Conservation (phyloP, 805 yeast species). For the Blastobotrys attinorum region DNA sequence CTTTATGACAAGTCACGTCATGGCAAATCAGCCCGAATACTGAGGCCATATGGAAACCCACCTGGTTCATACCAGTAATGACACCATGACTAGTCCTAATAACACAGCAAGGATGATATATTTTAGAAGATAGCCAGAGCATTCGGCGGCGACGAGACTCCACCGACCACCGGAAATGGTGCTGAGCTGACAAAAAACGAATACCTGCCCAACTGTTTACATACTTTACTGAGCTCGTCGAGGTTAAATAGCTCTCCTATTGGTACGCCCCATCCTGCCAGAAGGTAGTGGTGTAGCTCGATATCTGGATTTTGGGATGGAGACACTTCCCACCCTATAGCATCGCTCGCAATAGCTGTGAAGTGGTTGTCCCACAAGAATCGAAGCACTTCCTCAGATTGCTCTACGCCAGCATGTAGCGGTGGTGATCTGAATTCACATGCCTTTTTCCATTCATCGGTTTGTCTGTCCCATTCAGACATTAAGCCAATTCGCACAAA, state of each 20-base stretch:
- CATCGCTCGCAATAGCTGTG: slow-evolving; percentile 26
- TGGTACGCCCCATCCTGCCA: slow-evolving; percentile 31
- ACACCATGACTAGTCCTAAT: too few relatives aligned
- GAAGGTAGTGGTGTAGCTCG: slow-evolving; percentile 12
- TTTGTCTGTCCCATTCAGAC: slow-evolving; percentile 20
- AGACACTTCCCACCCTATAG: slow-evolving; percentile 24
- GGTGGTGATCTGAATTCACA: slow-evolving; percentile 11
- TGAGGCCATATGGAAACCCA: too few relatives aligned
- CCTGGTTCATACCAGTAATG: too few relatives aligned
- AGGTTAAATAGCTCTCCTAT: slow-evolving; percentile 31
- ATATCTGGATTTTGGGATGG: slow-evolving; percentile 14
- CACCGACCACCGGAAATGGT: slow-evolving; percentile 30
- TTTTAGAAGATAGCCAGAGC: slow-evolving; percentile 36
- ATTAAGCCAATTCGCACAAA: slow-evolving; percentile 28
- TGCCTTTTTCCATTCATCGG: slow-evolving; percentile 10
- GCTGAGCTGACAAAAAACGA: slow-evolving; percentile 28
- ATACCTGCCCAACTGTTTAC: slow-evolving; percentile 22
- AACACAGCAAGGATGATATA: too few relatives aligned
- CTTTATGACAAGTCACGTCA: too few relatives aligned
- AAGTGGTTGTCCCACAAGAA: slow-evolving; percentile 27
- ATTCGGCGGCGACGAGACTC: slow-evolving; percentile 34
- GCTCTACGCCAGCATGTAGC: slow-evolving; percentile 21
- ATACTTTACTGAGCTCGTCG: slow-evolving; percentile 24
- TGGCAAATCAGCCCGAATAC: too few relatives aligned
- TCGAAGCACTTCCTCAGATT: slow-evolving; percentile 21